A percentile compares a stretch with the other conserved stretches of the same genome.
phyloP scores from a whole-genome alignment of 768 basidiomycete genomes.

The Tubosaeta brunneosetosa region DNA sequence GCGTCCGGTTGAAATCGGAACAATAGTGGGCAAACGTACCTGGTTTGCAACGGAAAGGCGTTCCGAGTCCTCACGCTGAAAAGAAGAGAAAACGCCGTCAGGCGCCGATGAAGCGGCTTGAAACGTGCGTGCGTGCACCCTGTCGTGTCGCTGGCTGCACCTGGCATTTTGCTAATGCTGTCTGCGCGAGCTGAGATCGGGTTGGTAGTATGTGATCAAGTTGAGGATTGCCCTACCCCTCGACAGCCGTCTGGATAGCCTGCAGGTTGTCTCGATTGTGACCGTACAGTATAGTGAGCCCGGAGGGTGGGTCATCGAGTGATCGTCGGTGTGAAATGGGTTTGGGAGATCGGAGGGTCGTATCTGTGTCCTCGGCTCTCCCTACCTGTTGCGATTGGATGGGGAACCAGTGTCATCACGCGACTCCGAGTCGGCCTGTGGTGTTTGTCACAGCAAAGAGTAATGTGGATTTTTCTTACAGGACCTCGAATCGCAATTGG shows the following conservation, averaged over 20 bases:
- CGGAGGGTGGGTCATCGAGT: not conserved
- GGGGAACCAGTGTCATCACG: not conserved
- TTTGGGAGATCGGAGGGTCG: not conserved
- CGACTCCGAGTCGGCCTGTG: not conserved
- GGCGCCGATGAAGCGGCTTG: not conserved
- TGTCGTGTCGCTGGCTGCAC: too few species aligned
- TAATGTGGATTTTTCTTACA: not conserved
- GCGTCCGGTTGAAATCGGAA: not conserved
- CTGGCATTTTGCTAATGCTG: too few species aligned
- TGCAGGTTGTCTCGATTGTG: not conserved
- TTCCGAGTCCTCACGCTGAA: not conserved
- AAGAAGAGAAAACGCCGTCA: not conserved
- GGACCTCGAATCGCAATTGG: not conserved
- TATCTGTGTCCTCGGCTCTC: not conserved
- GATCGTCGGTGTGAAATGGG: not conserved
- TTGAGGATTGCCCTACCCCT: not conserved
- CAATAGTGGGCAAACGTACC: not conserved
- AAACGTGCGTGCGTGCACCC: not conserved
- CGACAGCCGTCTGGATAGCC: not conserved
- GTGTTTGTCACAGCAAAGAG: not conserved
- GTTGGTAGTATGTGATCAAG: not conserved
- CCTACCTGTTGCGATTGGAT: not conserved
- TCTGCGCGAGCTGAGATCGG: not conserved
- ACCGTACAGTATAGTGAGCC: not conserved
- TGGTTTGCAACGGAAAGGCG: not conserved